phyloP scores from a whole-genome alignment of 164 flowering plant species.

The Echeveria elegans region DNA sequence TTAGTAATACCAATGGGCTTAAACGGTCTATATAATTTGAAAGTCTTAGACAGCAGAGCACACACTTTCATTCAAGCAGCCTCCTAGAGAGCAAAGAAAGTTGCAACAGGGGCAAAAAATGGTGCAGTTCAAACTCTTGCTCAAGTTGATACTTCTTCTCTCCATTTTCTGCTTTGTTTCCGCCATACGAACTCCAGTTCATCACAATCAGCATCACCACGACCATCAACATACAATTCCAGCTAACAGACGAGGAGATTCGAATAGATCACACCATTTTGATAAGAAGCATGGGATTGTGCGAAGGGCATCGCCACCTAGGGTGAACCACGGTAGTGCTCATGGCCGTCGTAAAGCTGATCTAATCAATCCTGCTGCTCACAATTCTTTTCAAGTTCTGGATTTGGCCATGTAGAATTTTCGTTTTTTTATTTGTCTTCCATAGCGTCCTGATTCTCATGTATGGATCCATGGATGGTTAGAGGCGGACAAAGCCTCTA shows the following conservation, averaged over 20 bases:
- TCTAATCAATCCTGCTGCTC: neutral
- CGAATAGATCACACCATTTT: neutral
- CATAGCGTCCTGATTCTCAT: neutral
- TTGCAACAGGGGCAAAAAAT: neutral
- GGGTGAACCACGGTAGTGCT: neutral
- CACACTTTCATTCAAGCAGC: neutral
- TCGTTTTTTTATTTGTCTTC: too few species aligned
- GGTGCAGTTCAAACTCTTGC: neutral
- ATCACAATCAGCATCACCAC: neutral
- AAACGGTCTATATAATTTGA: too few species aligned
- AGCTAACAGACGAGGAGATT: neutral
- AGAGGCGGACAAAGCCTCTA: neutral
- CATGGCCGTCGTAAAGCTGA: neutral
- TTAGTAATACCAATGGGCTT: too few species aligned
- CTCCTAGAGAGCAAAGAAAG: neutral
- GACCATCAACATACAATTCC: neutral
- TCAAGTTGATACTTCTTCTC: neutral
- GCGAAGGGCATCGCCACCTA: neutral
- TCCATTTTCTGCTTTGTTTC: neutral
- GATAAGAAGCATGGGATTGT: neutral
- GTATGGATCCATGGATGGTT: neutral
- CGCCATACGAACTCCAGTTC: neutral
- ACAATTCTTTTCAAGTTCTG: neutral
- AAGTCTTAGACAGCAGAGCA: neutral
- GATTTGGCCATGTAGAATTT: neutral